Conservation (phyloP, 345 rosid genomes). For the thale cress (Arabidopsis thaliana) region TAIR10.1 NC_003075.7:9895501-9896000, state of each 20-base stretch:
- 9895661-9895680: constrained; percentile 42
- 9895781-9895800: constrained; percentile 98
- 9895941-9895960: constrained; percentile 81
- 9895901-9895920: constrained; percentile 91
- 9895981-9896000: constrained; percentile 92
- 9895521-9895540: constrained; percentile 31
- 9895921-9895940: constrained; percentile 96
- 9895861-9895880: constrained; percentile 92
- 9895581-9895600: constrained; percentile 95
- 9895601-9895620: constrained; percentile 70
- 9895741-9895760: constrained; percentile 95
- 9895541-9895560: constrained; percentile 51
- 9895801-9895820: constrained; percentile 90
- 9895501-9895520: constrained; percentile 38
- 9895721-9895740: constrained; percentile 94
- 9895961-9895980: constrained; percentile 90
- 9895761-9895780: constrained; percentile 91
- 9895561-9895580: constrained; percentile 69
- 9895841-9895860: constrained; percentile 93
- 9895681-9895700: constrained; percentile 44
- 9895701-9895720: constrained; percentile 55
- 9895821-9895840: constrained; percentile 97
- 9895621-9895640: constrained; percentile 87
- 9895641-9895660: constrained; percentile 68
- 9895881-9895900: constrained; percentile 97